phyloP scores from a whole-genome alignment of 495 filamentous ascomycete species.

The Pyrenula aspistea region DNA sequence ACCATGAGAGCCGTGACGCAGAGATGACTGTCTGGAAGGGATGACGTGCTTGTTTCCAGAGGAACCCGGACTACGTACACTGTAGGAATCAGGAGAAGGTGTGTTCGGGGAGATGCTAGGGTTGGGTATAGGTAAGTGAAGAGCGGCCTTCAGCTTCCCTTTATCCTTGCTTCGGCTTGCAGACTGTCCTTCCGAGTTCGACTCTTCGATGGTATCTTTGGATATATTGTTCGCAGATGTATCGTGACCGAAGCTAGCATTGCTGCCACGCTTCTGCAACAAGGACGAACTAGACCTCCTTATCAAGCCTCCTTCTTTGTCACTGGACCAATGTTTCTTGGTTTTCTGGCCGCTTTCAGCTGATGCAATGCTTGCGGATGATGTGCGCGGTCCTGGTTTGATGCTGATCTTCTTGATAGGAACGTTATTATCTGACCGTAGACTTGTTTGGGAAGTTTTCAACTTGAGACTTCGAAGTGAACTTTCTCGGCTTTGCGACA shows the following conservation, averaged over 20 bases:
- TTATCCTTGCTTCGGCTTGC: background rate
- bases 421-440: constrained; percentile 24
- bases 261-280: background rate
- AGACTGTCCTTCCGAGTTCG: background rate
- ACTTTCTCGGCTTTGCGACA: constrained; percentile 15
- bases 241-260: background rate
- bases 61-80: constrained; percentile 22
- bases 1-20: constrained; percentile 40
- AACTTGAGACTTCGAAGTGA: background rate
- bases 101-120: background rate
- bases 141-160: background rate
- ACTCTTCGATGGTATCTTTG: background rate
- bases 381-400: constrained; percentile 34
- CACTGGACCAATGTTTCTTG: background rate
- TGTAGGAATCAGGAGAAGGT: background rate
- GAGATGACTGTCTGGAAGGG: constrained; percentile 54
- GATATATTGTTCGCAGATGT: background rate
- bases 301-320: constrained; percentile 30
- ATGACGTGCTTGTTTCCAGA: constrained; percentile 42
- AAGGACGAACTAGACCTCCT: constrained; percentile 31
- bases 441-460: constrained; percentile 25
- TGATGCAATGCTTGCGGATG: constrained; percentile 30
- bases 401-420: constrained; percentile 30
- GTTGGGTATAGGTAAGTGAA: background rate
- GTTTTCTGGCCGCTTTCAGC: constrained; percentile 40